Base-by-base conservation (phyloP, 306 rosid species). In the Fragaria iinumae region DNA sequence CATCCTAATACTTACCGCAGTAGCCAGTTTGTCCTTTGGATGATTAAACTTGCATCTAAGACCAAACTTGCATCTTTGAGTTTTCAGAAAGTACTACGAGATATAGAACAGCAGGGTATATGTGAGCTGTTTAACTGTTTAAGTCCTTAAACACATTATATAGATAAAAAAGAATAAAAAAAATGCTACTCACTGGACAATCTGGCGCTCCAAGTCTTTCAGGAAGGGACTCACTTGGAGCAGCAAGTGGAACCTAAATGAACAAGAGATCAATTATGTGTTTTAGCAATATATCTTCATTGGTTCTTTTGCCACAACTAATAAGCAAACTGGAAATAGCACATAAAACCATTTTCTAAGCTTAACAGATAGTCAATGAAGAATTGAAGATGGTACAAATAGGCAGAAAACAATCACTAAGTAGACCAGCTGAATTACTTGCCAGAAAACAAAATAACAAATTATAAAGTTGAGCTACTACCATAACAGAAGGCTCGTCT, bases 21-120 rank as follows among this genome's bases (percentile, higher is more conserved):
- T 50, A 59, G 67, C 67, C 63, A 84, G 25, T 7, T 65, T 80
- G 27, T 86, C 93, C 80, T 78, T 92, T 55, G 98, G 98, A 82
- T 95, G 98, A 81, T 95, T 92, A 80, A 95, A 95, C 87, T 89
- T 95, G 91, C 98, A 95, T 79, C 83, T 88, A 71, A 86, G 73
- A 82, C 97, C 98, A 87, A 89, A 95, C 84, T 92, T 92, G 91
- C 98, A 95, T 88, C 88, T 92, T 79, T 90, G 96, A 81, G 97
- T 95, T 80, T 95, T 95, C 69, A 95, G 41, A 84, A 90, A 95
- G 86, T 79, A 92, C 98, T 95, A 93, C 85, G 81, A 77, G 16
- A 72, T 59, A 76, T 66, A 29, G 56, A 59, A 73, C 29, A 47
- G 63, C 41, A 83, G 83, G 39, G 52, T 72, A 77, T 81, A 64